phyloP scores from a whole-genome alignment of 345 rosid genomes.

The Carallia brachiata region DNA sequence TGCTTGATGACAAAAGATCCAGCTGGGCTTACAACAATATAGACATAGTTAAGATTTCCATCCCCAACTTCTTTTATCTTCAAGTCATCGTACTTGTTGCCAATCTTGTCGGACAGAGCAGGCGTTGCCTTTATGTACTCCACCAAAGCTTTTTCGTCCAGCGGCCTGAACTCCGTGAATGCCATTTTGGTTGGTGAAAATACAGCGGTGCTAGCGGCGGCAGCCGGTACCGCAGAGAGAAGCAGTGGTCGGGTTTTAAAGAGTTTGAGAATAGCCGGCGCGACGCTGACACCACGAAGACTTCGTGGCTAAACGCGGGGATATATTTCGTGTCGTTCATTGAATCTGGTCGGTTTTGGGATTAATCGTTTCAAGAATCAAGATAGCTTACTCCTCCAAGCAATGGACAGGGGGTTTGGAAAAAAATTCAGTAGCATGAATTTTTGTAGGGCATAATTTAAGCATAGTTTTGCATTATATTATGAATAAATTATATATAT shows the following conservation, averaged over 20 bases:
- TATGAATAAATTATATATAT: too few relatives aligned
- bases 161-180: slow-evolving; percentile 59
- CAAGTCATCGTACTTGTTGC: slow-evolving; percentile 55
- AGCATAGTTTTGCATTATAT: too few relatives aligned
- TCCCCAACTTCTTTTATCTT: slow-evolving; percentile 88
- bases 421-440: too few relatives aligned
- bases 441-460: too few relatives aligned
- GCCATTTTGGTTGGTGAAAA: slow-evolving; percentile 32
- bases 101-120: slow-evolving; percentile 61
- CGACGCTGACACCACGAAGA: slow-evolving; percentile 1
- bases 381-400: neutral
- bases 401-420: too few relatives aligned
- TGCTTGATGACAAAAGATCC: slow-evolving; percentile 91
- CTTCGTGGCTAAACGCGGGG: neutral
- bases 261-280: neutral
- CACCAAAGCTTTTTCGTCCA: slow-evolving; percentile 64
- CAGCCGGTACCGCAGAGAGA: neutral
- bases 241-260: neutral
- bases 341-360: slow-evolving; percentile 14
- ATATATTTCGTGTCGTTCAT: slow-evolving; percentile 6
- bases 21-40: slow-evolving; percentile 54
- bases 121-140: slow-evolving; percentile 81
- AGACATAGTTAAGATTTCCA: slow-evolving; percentile 92
- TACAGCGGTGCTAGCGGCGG: neutral
- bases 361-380: too few relatives aligned